Base-by-base conservation (phyloP, 208 protist genomes). In the Acanthamoeba royreba region DNA sequence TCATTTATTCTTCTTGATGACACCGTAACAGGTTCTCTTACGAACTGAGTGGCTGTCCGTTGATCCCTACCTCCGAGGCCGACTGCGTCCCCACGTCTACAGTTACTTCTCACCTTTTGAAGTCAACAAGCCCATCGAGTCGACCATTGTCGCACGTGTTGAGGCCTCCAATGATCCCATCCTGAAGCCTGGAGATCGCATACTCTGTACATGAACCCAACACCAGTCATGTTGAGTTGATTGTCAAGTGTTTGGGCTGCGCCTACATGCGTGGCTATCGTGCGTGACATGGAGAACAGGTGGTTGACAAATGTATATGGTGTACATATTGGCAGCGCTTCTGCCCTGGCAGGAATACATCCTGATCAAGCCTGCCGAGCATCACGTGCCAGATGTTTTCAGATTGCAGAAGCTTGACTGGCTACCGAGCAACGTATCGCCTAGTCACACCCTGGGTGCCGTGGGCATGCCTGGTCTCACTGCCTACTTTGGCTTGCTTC, bases 381-480 rank as follows among this genome's bases (percentile, higher is more conserved):
- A 7, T 38, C 63, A 28, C 5, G 15, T 38, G 13, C 4, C 33
- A 25, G 35, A 15, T 7, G n/a, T 28, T 7, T 77, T 45, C 31
- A 42, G 35, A 22, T n/a, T 79, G 69, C 69, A 79, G 69, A 79
- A 79, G 69, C 69, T 79, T 19, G 69, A 79, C 69, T 49, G 28
- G 69, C 47, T 79, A 9, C 69, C 38, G 7, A 13, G 40, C 1
- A 42, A 42, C 69, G 69, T 79, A 19, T 79, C 69, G 17, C 47
- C 47, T 42, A 79, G 69, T 22, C 42, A 43, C 11, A 42, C 69
- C 38, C 1, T 92, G 17, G n/a, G 86, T 22, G 61, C n/a, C 15
- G 53, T 92, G 1, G 86, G 86, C 86, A 92, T 92, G 86, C 86
- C 86, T 1, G 86, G 86, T 42, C n/a, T 47, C 86, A 92, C 86